These are phyloP conservation scores for Aspergillus ochraceus DNA, from an alignment of 2,329 filamentous ascomycete genomes.

Conservation along the genomic window DNA sequence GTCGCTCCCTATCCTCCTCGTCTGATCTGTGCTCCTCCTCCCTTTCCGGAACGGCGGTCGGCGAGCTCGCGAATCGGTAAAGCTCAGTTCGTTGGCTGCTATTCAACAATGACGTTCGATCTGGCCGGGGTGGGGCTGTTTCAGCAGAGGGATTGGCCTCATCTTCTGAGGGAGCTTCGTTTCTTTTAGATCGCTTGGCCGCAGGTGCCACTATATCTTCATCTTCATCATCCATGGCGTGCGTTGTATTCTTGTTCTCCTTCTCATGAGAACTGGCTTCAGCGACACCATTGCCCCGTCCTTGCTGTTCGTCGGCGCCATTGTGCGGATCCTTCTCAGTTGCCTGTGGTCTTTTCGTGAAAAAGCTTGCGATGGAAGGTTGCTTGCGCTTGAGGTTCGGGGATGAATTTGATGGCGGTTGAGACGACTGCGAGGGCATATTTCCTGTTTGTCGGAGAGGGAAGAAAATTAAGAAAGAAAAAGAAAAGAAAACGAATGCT, in stretches of 20 bases:
- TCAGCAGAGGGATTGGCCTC: constrained; percentile 4
- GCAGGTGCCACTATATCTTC: constrained; percentile 42
- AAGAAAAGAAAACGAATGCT: neutral
- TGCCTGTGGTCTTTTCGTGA: constrained; percentile 58
- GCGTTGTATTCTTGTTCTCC: neutral
- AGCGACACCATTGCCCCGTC: neutral
- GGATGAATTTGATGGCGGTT: constrained; percentile 31
- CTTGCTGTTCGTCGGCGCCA: constrained; percentile 5
- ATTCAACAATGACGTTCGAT: constrained; percentile 33
- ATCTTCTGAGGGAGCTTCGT: constrained; percentile 17
- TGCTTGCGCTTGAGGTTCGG: constrained; percentile 49
- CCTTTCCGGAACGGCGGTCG: constrained; percentile 38
- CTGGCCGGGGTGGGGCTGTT: neutral
- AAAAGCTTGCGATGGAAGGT: constrained; percentile 83
- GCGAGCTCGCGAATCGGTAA: constrained; percentile 59
- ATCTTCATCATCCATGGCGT: constrained; percentile 37
- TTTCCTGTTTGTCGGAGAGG: constrained; percentile 1
- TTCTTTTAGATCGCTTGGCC: constrained; percentile 41
- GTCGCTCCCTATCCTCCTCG: constrained; percentile 53
- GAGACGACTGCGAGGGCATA: constrained; percentile 36
- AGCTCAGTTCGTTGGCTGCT: constrained; percentile 55
- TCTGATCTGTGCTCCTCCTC: constrained; percentile 32
- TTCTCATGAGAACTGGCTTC: constrained; percentile 9
- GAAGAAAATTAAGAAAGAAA: neutral
- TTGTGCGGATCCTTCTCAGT: constrained; percentile 17